phyloP scores from a whole-genome alignment of 345 rosid genomes.

The Ceriops decandra region DNA sequence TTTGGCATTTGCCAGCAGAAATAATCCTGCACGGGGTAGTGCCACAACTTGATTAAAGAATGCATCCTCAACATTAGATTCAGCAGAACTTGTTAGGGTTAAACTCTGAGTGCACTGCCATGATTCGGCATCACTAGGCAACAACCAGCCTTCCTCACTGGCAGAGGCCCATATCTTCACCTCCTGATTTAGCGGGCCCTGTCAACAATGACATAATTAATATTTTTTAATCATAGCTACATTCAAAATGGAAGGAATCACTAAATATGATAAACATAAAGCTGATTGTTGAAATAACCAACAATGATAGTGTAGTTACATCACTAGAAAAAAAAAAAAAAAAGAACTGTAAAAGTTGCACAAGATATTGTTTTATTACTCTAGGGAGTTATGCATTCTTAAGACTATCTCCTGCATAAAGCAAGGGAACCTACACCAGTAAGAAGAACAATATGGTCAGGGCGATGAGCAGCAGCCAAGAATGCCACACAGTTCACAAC shows the following conservation, averaged over 20 bases:
- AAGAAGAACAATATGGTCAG: slow-evolving; percentile 77
- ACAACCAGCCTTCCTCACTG: slow-evolving; percentile 77
- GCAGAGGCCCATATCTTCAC: slow-evolving; percentile 75
- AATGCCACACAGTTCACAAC: slow-evolving; percentile 73
- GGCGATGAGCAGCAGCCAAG: slow-evolving; percentile 61
- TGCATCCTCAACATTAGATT: slow-evolving; percentile 54
- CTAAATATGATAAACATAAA: not conserved
- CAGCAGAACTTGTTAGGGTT: slow-evolving; percentile 63
- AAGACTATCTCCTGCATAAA: not conserved
- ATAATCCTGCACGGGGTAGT: slow-evolving; percentile 61
- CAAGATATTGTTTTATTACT: not conserved
- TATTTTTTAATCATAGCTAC: not conserved
- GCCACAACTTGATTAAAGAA: slow-evolving; percentile 81
- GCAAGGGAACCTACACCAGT: slow-evolving; percentile 56
- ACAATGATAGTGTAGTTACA: not conserved
- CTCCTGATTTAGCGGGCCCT: slow-evolving; percentile 86
- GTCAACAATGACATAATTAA: not conserved
- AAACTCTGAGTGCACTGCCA: slow-evolving; percentile 79
- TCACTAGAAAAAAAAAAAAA: not conserved
- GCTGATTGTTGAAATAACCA: not conserved
- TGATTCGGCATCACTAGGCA: slow-evolving; percentile 57
- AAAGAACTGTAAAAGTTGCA: not conserved
- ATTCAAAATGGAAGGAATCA: not conserved
- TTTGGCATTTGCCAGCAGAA: slow-evolving; percentile 85
- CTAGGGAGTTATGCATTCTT: not conserved